A percentile compares a stretch with the other conserved stretches of the same genome.
Evolutionary conservation across 768 basidiomycete species (phyloP).

Genomic region (Tricholoma furcatifolium): DNA sequence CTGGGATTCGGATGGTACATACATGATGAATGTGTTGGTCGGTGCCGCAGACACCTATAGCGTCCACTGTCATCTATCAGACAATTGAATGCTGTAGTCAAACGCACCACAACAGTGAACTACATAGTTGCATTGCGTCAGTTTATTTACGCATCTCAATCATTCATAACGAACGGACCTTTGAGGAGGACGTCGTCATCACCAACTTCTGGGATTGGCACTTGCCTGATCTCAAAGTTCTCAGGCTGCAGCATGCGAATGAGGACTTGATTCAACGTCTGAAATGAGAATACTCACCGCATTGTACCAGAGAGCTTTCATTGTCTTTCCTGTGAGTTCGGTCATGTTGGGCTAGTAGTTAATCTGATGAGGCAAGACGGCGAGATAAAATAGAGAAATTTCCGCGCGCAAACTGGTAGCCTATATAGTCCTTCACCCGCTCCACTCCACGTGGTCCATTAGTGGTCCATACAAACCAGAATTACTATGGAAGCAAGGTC

Average conservation of each 20-base stretch:
- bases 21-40: constrained; percentile 66
- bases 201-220: constrained; percentile 62
- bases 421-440: constrained; percentile 1
- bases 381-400: background rate
- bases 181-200: constrained; percentile 77
- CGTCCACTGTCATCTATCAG: too few species aligned
- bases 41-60: constrained; percentile 52
- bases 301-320: constrained; percentile 69
- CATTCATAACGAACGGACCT: constrained; percentile 30
- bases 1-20: constrained; percentile 9
- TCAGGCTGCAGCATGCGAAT: constrained; percentile 44
- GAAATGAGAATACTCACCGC: constrained; percentile 35
- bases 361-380: background rate
- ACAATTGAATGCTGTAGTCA: background rate
- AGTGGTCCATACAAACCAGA: background rate
- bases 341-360: constrained; percentile 34
- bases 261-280: constrained; percentile 8
- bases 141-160: constrained; percentile 10
- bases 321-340: constrained; percentile 39
- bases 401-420: background rate
- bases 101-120: constrained; percentile 44
- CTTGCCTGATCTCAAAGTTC: constrained; percentile 64
- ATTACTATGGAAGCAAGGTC: constrained; percentile 1
- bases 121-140: constrained; percentile 15
- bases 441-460: constrained; percentile 11